Conservation (phyloP, 805 yeast species). For the Scheffersomyces amazonensis region DNA sequence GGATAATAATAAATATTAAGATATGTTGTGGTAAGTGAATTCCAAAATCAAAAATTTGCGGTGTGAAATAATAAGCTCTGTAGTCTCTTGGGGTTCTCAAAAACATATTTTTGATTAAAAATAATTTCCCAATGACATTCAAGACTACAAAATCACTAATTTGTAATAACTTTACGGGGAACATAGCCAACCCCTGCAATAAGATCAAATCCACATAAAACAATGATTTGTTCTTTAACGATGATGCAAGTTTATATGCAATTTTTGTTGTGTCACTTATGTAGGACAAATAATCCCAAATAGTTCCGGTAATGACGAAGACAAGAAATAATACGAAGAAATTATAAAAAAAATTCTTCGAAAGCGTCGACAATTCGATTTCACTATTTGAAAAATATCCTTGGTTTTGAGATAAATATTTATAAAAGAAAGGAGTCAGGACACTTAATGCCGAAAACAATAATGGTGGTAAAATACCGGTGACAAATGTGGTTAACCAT, state of each 20-base stretch:
- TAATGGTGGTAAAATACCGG: slow-evolving; percentile 62
- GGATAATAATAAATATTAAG: slow-evolving; percentile 53
- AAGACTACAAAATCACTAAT: slow-evolving; percentile 50
- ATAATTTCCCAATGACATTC: slow-evolving; percentile 69
- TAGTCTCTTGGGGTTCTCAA: slow-evolving; percentile 79
- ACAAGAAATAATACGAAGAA: slow-evolving; percentile 61
- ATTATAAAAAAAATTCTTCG: slow-evolving; percentile 58
- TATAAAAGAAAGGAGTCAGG: slow-evolving; percentile 53
- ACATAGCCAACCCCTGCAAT: slow-evolving; percentile 82
- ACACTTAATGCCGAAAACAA: slow-evolving; percentile 55
- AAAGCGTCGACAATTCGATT: slow-evolving; percentile 53
- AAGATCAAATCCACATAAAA: slow-evolving; percentile 87
- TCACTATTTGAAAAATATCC: slow-evolving; percentile 58
- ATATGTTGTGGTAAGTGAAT: slow-evolving; percentile 61
- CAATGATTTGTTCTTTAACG: slow-evolving; percentile 72
- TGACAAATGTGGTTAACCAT: slow-evolving; percentile 52
- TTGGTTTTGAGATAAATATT: slow-evolving; percentile 47
- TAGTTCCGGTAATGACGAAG: slow-evolving; percentile 60
- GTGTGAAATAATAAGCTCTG: slow-evolving; percentile 62
- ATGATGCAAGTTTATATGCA: slow-evolving; percentile 81
- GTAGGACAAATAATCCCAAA: slow-evolving; percentile 56
- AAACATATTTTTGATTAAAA: slow-evolving; percentile 37
- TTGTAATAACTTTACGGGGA: slow-evolving; percentile 82
- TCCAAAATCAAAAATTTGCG: slow-evolving; percentile 60
- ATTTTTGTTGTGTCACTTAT: slow-evolving; percentile 80